Evolutionary conservation across 2,329 filamentous ascomycete genomes (phyloP).

Genomic region (Aspergillus costaricaensis): DNA sequence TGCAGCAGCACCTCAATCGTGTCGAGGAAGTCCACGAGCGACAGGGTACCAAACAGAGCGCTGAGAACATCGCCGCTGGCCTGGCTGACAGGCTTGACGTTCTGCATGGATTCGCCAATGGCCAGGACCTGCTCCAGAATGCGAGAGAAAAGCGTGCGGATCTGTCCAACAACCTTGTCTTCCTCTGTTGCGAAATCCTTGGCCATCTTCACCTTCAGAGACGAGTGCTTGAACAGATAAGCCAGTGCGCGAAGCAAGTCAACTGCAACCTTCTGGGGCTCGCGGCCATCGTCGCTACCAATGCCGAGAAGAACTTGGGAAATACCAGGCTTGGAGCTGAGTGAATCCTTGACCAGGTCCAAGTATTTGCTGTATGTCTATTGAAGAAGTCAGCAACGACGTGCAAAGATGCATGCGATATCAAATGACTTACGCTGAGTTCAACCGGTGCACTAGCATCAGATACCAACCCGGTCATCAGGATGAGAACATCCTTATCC

Average conservation of each 20-base stretch:
- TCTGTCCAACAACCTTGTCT: slow-evolving; percentile 62
- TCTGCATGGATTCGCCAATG: slow-evolving; percentile 59
- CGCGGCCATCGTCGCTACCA: slow-evolving; percentile 51
- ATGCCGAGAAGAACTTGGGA: slow-evolving; percentile 71
- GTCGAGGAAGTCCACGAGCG: slow-evolving; percentile 84
- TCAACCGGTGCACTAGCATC: slow-evolving; percentile 75
- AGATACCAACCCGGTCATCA: slow-evolving; percentile 72
- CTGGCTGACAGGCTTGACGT: slow-evolving; percentile 39
- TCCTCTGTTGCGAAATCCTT: slow-evolving; percentile 39
- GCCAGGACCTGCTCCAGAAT: slow-evolving; percentile 67
- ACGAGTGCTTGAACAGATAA: slow-evolving; percentile 44
- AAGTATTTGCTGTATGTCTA: slow-evolving; percentile 76
- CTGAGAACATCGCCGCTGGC: slow-evolving; percentile 69
- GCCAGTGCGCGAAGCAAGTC: slow-evolving; percentile 46
- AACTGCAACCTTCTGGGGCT: slow-evolving; percentile 43
- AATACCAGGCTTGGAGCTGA: slow-evolving; percentile 72
- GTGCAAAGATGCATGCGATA: neutral
- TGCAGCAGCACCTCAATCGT: slow-evolving; percentile 80
- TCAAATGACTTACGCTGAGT: slow-evolving; percentile 49
- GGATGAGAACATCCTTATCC: slow-evolving; percentile 72
- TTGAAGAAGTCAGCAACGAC: slow-evolving; percentile 16
- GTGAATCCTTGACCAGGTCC: slow-evolving; percentile 71
- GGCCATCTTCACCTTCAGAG: slow-evolving; percentile 43
- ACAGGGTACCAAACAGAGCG: slow-evolving; percentile 79
- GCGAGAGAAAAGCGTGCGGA: slow-evolving; percentile 68